These are phyloP conservation scores for Oryza brachyantha DNA, from an alignment of 176 grass and related monocot genomes.

Conservation along the genomic window DNA sequence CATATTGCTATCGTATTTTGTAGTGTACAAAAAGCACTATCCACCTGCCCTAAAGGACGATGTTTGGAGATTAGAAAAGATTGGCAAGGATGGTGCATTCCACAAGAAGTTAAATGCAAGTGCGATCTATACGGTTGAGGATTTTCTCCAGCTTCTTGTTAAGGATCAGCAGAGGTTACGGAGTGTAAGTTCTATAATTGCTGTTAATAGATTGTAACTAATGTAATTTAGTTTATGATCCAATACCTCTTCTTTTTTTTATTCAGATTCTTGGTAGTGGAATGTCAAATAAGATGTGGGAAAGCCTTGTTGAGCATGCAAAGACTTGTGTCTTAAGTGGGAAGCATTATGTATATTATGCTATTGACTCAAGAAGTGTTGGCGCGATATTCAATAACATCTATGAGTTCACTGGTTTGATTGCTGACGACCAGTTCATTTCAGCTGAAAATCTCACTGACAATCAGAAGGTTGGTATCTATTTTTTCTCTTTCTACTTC, in stretches of 20 bases:
- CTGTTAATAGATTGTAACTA: conserved; percentile 22
- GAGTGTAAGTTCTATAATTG: conserved; percentile 53
- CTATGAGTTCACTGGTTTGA: conserved; percentile 83
- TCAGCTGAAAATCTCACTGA: conserved; percentile 78
- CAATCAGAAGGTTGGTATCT: conserved; percentile 65
- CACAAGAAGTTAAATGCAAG: conserved; percentile 77
- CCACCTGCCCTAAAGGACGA: conserved; percentile 88
- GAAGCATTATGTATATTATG: conserved; percentile 80
- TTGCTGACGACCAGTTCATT: conserved; percentile 74
- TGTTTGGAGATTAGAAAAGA: conserved; percentile 92
- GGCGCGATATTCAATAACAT: conserved; percentile 95
- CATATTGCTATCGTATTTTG: conserved; percentile 34
- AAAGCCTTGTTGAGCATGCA: conserved; percentile 89
- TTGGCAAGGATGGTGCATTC: conserved; percentile 92
- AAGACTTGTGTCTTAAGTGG: conserved; percentile 89
- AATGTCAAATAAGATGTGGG: conserved; percentile 99
- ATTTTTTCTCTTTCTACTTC: not conserved
- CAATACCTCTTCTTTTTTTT: conserved; percentile 23
- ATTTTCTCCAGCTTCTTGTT: conserved; percentile 91
- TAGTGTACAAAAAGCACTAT: conserved; percentile 98
- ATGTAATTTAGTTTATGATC: conserved; percentile 24
- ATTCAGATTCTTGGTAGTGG: conserved; percentile 83
- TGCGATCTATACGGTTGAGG: conserved; percentile 76
- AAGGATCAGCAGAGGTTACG: conserved; percentile 72
- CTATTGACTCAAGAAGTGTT: conserved; percentile 56